phyloP scores from a whole-genome alignment of 768 basidiomycete species.

The Agrocybe pediades region DNA sequence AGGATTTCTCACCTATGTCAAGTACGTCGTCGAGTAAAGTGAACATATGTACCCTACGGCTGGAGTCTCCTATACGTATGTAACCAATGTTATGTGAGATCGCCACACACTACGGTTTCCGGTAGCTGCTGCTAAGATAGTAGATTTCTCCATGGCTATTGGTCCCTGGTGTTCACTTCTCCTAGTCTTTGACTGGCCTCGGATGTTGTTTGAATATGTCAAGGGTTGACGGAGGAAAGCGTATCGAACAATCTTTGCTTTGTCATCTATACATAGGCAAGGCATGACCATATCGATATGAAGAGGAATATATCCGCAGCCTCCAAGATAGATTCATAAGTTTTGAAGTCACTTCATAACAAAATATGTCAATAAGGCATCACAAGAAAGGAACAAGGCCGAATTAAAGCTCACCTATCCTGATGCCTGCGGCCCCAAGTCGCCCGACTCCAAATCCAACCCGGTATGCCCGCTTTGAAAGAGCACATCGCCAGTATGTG shows the following conservation, averaged over 20 bases:
- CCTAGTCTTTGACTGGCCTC: neutral
- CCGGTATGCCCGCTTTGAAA: too few relatives aligned
- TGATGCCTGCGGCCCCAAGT: too few relatives aligned
- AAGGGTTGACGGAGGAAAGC: neutral
- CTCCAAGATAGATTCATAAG: too few relatives aligned
- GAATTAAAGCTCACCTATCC: too few relatives aligned
- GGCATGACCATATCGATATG: constrained; percentile 7
- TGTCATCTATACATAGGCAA: constrained; percentile 3
- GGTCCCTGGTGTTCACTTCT: too few relatives aligned
- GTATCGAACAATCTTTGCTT: neutral
- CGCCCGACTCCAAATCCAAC: too few relatives aligned
- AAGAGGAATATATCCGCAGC: neutral
- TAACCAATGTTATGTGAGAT: neutral
- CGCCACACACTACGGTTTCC: neutral
- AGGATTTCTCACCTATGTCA: neutral
- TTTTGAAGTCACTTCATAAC: too few relatives aligned
- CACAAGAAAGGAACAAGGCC: too few relatives aligned
- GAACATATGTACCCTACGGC: neutral
- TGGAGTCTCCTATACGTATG: neutral
- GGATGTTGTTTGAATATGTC: neutral
- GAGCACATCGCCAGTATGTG: too few relatives aligned
- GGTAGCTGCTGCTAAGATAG: neutral
- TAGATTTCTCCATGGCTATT: neutral
- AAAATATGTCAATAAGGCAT: too few relatives aligned
- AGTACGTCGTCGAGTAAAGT: neutral